Evolutionary conservation across 495 filamentous ascomycete genomes (phyloP).

Genomic region (Talaromyces thailandensis): DNA sequence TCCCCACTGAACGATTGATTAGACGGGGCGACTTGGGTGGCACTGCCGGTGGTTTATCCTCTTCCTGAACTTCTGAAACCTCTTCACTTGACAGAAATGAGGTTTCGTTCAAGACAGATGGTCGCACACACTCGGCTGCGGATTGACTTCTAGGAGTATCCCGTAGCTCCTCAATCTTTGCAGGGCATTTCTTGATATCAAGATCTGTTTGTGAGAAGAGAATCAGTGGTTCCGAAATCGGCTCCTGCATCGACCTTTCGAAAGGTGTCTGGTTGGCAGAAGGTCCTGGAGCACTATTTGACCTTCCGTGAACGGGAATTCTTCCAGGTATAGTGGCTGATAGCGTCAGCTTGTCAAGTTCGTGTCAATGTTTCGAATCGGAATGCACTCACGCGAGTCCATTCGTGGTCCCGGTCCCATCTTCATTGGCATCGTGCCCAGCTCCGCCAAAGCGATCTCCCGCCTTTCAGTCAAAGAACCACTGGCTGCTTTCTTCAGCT

Average conservation of each 20-base stretch:
- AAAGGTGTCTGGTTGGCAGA: constrained; percentile 19
- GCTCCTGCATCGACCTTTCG: constrained; percentile 33
- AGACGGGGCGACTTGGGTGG: constrained; percentile 34
- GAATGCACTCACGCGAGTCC: constrained; percentile 59
- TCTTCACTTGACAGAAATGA: constrained; percentile 15
- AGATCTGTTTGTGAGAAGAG: constrained; percentile 8
- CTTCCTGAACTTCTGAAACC: constrained; percentile 8
- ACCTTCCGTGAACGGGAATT: constrained; percentile 57
- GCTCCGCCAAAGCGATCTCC: constrained; percentile 55
- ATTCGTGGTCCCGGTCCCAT: constrained; percentile 58
- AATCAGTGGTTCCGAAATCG: constrained; percentile 11
- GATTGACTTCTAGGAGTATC: constrained; percentile 40
- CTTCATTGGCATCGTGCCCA: constrained; percentile 48
- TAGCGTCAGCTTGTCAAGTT: constrained; percentile 19
- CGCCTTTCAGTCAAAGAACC: constrained; percentile 11
- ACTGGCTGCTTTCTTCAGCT: neutral
- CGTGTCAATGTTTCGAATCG: neutral
- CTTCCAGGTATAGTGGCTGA: constrained; percentile 66
- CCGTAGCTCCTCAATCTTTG: constrained; percentile 40
- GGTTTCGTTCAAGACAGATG: neutral
- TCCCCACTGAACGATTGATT: neutral
- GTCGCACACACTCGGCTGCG: neutral
- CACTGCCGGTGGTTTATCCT: constrained; percentile 25
- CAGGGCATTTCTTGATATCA: constrained; percentile 11
- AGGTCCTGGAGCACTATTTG: constrained; percentile 49